These are phyloP conservation scores for Polytrichum commune DNA, from an alignment of 225 moss, liverwort and hornwort genomes.

Conservation along the genomic window DNA sequence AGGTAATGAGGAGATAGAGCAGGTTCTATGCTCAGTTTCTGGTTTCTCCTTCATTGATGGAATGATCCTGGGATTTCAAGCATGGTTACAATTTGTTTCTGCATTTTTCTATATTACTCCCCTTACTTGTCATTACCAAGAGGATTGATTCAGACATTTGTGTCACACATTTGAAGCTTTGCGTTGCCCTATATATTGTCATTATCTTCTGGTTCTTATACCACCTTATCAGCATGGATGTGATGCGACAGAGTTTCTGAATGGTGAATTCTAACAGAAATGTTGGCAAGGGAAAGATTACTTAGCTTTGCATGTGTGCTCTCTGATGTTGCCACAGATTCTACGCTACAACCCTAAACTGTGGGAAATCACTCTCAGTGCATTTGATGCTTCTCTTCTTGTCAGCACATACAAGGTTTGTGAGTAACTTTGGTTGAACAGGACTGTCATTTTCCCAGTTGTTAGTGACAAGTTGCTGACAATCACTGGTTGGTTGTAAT, in stretches of 20 bases:
- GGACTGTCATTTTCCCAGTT: not conserved
- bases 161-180: too few species aligned
- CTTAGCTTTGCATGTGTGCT: not conserved
- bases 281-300: too few species aligned
- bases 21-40: not conserved
- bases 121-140: too few species aligned
- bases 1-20: not conserved
- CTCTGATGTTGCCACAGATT: constrained; percentile 24
- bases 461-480: not conserved
- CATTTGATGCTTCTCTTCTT: constrained; percentile 52
- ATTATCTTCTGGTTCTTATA: not conserved
- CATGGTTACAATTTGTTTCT: too few species aligned
- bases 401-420: constrained; percentile 58
- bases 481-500: not conserved
- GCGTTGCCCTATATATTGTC: too few species aligned
- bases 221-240: not conserved
- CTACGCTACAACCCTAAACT: constrained; percentile 32
- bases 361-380: constrained; percentile 51
- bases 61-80: too few species aligned
- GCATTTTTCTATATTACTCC: too few species aligned
- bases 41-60: not conserved
- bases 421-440: not conserved
- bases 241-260: not conserved
- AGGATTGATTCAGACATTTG: too few species aligned
- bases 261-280: not conserved